Conservation (phyloP, 768 basidiomycete species). For the Xerocomus potaroensis region DNA sequence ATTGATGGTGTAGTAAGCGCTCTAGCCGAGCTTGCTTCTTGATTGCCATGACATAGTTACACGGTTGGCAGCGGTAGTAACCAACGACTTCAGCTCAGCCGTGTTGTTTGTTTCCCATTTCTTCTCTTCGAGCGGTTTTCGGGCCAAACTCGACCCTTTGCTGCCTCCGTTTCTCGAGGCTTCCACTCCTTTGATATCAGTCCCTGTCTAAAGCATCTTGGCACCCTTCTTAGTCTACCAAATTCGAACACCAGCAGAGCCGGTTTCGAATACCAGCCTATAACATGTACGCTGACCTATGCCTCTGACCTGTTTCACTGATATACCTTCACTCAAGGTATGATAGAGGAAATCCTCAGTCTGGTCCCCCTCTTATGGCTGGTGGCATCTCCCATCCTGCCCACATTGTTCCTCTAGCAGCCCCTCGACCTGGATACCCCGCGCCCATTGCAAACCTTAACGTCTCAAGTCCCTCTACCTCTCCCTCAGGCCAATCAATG, state of each 20-base stretch:
- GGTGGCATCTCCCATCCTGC: constrained; percentile 30
- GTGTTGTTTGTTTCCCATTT: constrained; percentile 6
- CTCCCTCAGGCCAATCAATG: constrained; percentile 25
- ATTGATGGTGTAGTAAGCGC: background rate
- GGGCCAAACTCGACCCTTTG: constrained; percentile 12
- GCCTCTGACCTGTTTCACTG: constrained; percentile 5
- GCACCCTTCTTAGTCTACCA: constrained; percentile 33
- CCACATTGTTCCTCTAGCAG: constrained; percentile 47
- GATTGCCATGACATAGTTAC: constrained; percentile 1
- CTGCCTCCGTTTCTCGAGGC: constrained; percentile 26
- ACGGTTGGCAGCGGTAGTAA: constrained; percentile 19
- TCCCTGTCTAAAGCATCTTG: constrained; percentile 4
- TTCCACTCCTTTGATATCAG: constrained; percentile 29
- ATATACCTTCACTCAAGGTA: constrained; percentile 43
- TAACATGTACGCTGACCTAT: constrained; percentile 52
- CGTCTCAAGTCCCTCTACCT: constrained; percentile 45
- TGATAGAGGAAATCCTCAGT: constrained; percentile 50
- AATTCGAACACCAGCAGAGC: constrained; percentile 41
- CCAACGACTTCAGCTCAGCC: constrained; percentile 7
- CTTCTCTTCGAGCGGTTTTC: constrained; percentile 4
- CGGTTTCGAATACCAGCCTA: constrained; percentile 57
- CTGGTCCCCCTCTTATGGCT: constrained; percentile 48
- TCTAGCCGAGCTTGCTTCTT: constrained; percentile 17
- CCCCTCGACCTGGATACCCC: constrained; percentile 71
- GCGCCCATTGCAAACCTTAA: constrained; percentile 65